phyloP scores from a whole-genome alignment of 306 rosid genomes.

The Echinosophora koreensis region DNA sequence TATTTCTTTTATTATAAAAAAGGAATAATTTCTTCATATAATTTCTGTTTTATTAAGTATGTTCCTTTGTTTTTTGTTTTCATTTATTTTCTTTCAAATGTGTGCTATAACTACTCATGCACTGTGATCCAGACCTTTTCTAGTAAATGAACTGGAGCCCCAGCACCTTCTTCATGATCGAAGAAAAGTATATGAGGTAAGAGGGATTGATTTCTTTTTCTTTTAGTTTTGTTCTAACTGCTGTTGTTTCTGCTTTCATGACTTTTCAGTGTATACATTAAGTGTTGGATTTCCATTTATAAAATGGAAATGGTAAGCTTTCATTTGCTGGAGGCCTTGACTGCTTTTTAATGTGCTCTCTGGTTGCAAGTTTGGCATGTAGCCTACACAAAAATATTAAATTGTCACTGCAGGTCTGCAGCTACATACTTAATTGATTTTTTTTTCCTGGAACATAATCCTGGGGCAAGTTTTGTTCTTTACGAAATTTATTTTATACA shows the following conservation, averaged over 20 bases:
- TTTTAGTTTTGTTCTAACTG: slow-evolving; percentile 19
- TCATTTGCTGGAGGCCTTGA: too few relatives aligned
- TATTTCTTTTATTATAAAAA: too few relatives aligned
- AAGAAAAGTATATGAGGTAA: slow-evolving; percentile 93
- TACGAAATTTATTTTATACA: neutral
- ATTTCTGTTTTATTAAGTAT: slow-evolving; percentile 13
- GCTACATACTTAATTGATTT: neutral
- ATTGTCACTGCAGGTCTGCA: neutral
- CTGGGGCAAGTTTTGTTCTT: neutral
- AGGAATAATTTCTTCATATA: slow-evolving; percentile 28
- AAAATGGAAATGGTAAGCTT: too few relatives aligned
- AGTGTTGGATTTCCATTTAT: too few relatives aligned
- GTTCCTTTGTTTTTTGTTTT: slow-evolving; percentile 18
- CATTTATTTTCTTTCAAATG: slow-evolving; percentile 8
- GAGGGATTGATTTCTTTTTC: slow-evolving; percentile 30
- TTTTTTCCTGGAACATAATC: slow-evolving; percentile 11
- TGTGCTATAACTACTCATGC: slow-evolving; percentile 49
- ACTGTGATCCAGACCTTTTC: slow-evolving; percentile 81
- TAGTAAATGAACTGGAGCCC: slow-evolving; percentile 89
- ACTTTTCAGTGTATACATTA: too few relatives aligned
- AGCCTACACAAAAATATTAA: slow-evolving; percentile 21
- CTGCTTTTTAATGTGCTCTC: slow-evolving; percentile 15
- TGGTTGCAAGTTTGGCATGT: neutral
- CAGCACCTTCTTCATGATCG: slow-evolving; percentile 98
- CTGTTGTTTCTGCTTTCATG: neutral